Percentiles rank a stretch among this genome's conserved stretches.
Conservation (phyloP, 139 green algal species). For the Edaphochlamys debaryana region DNA sequence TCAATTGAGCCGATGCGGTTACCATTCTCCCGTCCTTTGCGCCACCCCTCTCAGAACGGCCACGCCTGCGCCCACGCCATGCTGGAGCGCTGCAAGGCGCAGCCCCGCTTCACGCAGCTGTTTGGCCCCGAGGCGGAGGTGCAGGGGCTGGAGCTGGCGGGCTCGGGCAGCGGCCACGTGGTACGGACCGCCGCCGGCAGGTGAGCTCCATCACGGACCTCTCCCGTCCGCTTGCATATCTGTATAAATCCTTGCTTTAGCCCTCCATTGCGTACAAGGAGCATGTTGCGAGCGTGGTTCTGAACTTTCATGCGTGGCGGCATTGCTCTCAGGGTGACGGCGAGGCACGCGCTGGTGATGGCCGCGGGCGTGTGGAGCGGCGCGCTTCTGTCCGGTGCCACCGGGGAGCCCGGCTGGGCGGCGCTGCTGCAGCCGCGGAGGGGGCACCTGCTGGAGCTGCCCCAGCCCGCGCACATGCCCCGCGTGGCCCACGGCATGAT, state of each 20-base stretch:
- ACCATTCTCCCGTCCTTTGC: too few relatives aligned
- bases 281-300: too few relatives aligned
- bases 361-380: constrained; percentile 78
- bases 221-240: too few relatives aligned
- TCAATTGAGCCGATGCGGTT: too few relatives aligned
- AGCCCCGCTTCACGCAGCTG: constrained; percentile 23
- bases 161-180: background rate
- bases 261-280: too few relatives aligned
- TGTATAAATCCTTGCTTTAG: too few relatives aligned
- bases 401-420: constrained; percentile 52
- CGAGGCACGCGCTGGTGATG: constrained; percentile 62
- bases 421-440: constrained; percentile 62
- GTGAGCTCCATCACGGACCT: too few relatives aligned
- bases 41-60: constrained; percentile 70
- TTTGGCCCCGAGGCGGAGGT: constrained; percentile 40
- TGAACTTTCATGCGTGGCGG: too few relatives aligned
- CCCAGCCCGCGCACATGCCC: constrained; percentile 58
- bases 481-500: constrained; percentile 69
- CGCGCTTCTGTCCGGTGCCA: constrained; percentile 52
- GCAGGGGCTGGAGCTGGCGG: constrained; percentile 26
- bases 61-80: constrained; percentile 59
- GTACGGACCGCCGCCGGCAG: background rate
- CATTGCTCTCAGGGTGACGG: constrained; percentile 48
- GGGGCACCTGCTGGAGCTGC: constrained; percentile 76
- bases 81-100: constrained; percentile 53